phyloP scores from a whole-genome alignment of 768 basidiomycete genomes.

The Fistulinella prunicolor region DNA sequence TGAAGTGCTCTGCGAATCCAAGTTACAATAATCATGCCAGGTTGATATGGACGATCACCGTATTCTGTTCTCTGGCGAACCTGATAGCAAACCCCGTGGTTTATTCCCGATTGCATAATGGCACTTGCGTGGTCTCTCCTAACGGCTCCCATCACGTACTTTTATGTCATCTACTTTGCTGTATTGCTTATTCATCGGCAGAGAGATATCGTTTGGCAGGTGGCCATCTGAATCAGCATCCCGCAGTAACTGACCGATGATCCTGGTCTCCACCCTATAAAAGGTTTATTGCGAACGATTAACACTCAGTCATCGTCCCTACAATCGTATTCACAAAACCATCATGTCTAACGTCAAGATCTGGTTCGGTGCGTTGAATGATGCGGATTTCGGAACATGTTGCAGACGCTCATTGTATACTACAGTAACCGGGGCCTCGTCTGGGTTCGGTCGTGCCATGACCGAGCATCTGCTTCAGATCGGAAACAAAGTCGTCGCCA shows the following conservation, averaged over 20 bases:
- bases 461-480: constrained; percentile 32
- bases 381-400: not conserved
- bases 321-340: no score
- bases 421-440: constrained; percentile 34
- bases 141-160: constrained; percentile 94
- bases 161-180: constrained; percentile 86
- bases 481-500: constrained; percentile 41
- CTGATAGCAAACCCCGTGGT: not conserved
- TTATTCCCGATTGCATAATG: constrained; percentile 47
- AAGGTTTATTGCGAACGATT: no score
- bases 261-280: no score
- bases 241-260: no score
- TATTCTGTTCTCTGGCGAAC: not conserved
- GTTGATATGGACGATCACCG: constrained; percentile 92
- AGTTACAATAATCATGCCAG: constrained; percentile 88
- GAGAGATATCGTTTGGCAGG: no score
- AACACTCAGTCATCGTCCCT: no score
- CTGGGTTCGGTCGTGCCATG: constrained; percentile 38
- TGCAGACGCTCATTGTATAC: not conserved
- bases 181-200: constrained; percentile 91
- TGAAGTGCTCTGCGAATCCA: constrained; percentile 77
- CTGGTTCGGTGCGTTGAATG: constrained; percentile 15
- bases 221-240: no score
- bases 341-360: constrained; percentile 18
- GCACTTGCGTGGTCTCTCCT: constrained; percentile 90